phyloP scores from a whole-genome alignment of 75 land plant genomes.

The Cupressus sempervirens region DNA sequence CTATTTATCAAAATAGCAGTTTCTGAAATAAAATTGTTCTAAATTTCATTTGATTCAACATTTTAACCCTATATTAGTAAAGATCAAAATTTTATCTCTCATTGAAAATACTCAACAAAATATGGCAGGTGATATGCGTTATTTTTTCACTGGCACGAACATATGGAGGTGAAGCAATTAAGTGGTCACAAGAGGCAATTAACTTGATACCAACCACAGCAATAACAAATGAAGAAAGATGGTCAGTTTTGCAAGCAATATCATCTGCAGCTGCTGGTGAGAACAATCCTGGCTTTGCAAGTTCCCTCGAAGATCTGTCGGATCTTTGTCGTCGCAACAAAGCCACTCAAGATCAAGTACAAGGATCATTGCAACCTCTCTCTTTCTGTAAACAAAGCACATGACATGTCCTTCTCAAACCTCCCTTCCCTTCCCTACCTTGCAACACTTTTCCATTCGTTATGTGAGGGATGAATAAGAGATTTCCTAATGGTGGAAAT shows the following conservation, averaged over 20 bases:
- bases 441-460: not conserved
- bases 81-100: not conserved
- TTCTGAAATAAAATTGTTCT: no score
- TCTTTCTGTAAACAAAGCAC: not conserved
- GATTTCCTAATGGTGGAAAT: not conserved
- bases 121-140: constrained; percentile 66
- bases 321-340: constrained; percentile 92
- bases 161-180: constrained; percentile 53
- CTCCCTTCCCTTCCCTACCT: not conserved
- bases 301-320: constrained; percentile 77
- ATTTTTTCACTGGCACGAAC: constrained; percentile 54
- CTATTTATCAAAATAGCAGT: not conserved
- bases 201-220: constrained; percentile 65
- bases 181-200: constrained; percentile 72
- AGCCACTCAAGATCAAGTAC: constrained; percentile 80
- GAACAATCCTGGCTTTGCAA: constrained; percentile 24
- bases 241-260: constrained; percentile 63
- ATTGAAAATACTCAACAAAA: not conserved
- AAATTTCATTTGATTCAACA: not conserved
- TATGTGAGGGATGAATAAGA: not conserved
- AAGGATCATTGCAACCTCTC: constrained; percentile 75
- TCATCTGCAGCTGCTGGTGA: constrained; percentile 58
- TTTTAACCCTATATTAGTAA: no score
- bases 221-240: constrained; percentile 58
- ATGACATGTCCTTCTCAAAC: not conserved